These are phyloP conservation scores for Coniochaeta ligniaria DNA, from an alignment of 2,329 filamentous ascomycete genomes.

Conservation along the genomic window DNA sequence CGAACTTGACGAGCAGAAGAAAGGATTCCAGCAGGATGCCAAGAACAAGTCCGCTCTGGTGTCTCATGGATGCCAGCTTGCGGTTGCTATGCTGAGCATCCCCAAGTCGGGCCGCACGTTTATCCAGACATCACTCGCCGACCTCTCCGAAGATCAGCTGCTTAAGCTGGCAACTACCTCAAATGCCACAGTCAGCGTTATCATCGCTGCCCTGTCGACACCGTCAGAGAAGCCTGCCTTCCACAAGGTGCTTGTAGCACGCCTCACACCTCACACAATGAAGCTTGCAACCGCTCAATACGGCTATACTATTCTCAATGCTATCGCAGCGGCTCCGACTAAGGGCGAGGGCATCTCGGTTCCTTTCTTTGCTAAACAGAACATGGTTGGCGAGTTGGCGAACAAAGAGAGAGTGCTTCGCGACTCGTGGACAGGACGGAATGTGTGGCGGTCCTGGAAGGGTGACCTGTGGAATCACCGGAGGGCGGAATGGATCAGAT, in stretches of 20 bases:
- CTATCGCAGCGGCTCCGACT: slow-evolving; percentile 41
- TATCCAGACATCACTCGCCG: slow-evolving; percentile 64
- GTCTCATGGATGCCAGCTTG: slow-evolving; percentile 73
- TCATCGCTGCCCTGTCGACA: slow-evolving; percentile 41
- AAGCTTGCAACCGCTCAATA: slow-evolving; percentile 41
- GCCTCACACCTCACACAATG: slow-evolving; percentile 34
- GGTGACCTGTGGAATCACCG: slow-evolving; percentile 50
- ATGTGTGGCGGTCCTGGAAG: slow-evolving; percentile 51
- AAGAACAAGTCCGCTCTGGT: slow-evolving; percentile 52
- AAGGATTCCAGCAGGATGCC: slow-evolving; percentile 23
- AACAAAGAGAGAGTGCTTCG: slow-evolving; percentile 41
- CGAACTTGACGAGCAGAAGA: slow-evolving; percentile 19
- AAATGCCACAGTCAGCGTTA: slow-evolving; percentile 38
- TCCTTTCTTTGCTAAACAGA: slow-evolving; percentile 52
- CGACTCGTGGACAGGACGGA: slow-evolving; percentile 46
- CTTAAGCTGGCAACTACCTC: slow-evolving; percentile 57
- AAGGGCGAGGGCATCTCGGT: slow-evolving; percentile 39
- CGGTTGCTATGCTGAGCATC: slow-evolving; percentile 70
- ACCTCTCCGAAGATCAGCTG: slow-evolving; percentile 47
- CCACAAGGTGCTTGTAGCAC: slow-evolving; percentile 47
- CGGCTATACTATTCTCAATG: slow-evolving; percentile 44
- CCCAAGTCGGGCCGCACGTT: slow-evolving; percentile 62
- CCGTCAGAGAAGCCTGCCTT: slow-evolving; percentile 43
- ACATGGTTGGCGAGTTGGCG: slow-evolving; percentile 41
- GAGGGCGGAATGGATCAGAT: slow-evolving; percentile 46